Evolutionary conservation across 164 flowering plant species (phyloP), one percentile per base, ranked within the genome.

Genomic region (Magnolia sinica): DNA sequence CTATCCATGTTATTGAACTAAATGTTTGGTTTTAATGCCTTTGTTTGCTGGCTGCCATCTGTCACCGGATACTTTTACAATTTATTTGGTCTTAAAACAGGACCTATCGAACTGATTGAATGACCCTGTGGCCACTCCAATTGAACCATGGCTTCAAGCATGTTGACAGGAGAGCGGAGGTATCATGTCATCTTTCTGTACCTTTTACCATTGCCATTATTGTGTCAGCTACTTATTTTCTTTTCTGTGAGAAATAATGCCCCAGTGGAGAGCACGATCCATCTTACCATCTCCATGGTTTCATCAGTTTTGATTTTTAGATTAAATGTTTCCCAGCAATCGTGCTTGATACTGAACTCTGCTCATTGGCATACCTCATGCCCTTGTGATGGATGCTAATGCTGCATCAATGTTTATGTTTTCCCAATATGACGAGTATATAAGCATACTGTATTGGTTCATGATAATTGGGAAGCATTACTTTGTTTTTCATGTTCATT

Each of bases 111-210:
- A 64, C 77, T 77, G 79, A 55, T 91, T 91, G 91, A 80, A 91
- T 91, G 92, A 84, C 74, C 87, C 81, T 85, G 81, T 75, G 22
- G 72, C 7, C 22, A 4, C 76, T 72, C 50, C 78, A 61, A 18
- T 72, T 77, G 76, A 82, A 82, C 70, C 65, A 88, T 91, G 94
- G 78, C 88, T 16, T 91, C 95, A 75, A 91, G 86, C 78, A 83
- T 80, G 84, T 77, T 85, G 81, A 82, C 87, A 52, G 93, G 94
- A 76, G 96, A 91, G 72, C 82, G 89, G 74, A 90, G 90, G 98
- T 91, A 89, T 55, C 22, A 13, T 16, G 19, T 20, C 27, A 37
- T 37, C 45, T 37, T 37, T 37, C 45, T 37, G 45, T 37, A 37
- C 27, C 66, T 50, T 69, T 68, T 20, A 52, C n/a, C 11, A 20